Percentiles rank a stretch among this genome's conserved stretches.
These are phyloP conservation scores for Trichomonascaceae sp. DNA, from an alignment of 1,139 yeast species.

Conservation along the genomic window DNA sequence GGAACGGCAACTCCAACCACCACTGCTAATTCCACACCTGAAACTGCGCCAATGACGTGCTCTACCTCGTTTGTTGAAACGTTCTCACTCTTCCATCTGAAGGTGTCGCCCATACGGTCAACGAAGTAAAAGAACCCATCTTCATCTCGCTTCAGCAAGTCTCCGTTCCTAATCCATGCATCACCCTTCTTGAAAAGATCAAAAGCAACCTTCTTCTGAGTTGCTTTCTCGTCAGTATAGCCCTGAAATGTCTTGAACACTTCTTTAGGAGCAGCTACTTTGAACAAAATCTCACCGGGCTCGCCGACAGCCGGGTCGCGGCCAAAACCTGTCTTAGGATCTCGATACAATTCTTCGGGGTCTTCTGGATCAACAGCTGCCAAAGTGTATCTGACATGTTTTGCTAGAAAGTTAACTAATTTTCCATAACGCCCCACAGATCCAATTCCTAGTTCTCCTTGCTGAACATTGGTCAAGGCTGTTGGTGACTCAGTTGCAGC, in stretches of 20 bases:
- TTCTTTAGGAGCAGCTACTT: conserved; percentile 52
- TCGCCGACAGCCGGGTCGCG: conserved; percentile 47
- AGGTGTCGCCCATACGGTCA: conserved; percentile 92
- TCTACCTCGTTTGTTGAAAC: conserved; percentile 94
- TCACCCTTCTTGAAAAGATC: conserved; percentile 82
- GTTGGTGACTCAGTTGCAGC: conserved; percentile 93
- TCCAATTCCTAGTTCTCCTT: conserved; percentile 77
- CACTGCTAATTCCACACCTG: conserved; percentile 58
- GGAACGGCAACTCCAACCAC: conserved; percentile 89
- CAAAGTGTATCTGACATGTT: conserved; percentile 29
- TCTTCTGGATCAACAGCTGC: conserved; percentile 80
- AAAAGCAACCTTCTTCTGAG: conserved; percentile 63
- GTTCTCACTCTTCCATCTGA: conserved; percentile 95
- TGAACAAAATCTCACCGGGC: conserved; percentile 86
- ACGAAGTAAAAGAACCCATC: conserved; percentile 76
- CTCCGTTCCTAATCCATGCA: conserved; percentile 89
- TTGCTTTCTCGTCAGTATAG: conserved; percentile 71
- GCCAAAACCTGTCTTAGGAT: conserved; percentile 64
- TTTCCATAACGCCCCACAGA: conserved; percentile 81
- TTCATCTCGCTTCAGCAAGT: conserved; percentile 62
- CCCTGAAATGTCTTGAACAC: conserved; percentile 69
- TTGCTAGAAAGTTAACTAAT: conserved; percentile 13
- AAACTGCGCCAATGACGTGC: conserved; percentile 46
- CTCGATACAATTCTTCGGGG: conserved; percentile 63
- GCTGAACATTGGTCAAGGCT: conserved; percentile 78